Percentiles rank a stretch among this genome's conserved stretches.
phyloP scores from a whole-genome alignment of 2,329 filamentous ascomycete species.

The Penicillium sp. region DNA sequence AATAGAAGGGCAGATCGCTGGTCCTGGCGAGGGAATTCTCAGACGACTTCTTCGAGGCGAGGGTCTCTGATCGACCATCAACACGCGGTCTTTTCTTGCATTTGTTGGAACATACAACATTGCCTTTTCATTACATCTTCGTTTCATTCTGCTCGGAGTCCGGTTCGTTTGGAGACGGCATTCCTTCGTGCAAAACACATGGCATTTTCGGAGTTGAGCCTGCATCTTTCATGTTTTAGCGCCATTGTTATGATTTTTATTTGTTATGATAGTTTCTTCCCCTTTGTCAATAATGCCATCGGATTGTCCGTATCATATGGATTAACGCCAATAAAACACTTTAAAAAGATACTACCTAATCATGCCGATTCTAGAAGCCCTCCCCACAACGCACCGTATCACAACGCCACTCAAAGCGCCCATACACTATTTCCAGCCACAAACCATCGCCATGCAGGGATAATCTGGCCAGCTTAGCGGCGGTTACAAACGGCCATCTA shows the following conservation, averaged over 20 bases:
- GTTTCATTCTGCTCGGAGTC: slow-evolving; percentile 15
- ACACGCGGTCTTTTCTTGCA: too few relatives aligned
- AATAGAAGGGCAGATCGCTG: slow-evolving; percentile 69
- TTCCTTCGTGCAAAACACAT: slow-evolving; percentile 11
- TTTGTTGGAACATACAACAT: too few relatives aligned
- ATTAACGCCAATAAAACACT: too few relatives aligned
- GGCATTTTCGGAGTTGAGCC: slow-evolving; percentile 20
- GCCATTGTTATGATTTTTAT: slow-evolving; percentile 10
- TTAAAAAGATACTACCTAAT: too few relatives aligned
- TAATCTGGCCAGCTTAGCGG: slow-evolving; percentile 10
- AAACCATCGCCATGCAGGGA: neutral
- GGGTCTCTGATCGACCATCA: slow-evolving; percentile 40
- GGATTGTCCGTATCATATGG: too few relatives aligned
- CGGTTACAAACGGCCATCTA: slow-evolving; percentile 15
- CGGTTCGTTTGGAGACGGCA: too few relatives aligned
- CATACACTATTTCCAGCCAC: neutral
- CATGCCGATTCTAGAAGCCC: too few relatives aligned
- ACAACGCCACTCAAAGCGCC: neutral
- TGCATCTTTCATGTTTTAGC: slow-evolving; percentile 14
- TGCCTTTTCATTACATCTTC: neutral
- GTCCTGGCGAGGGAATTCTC: slow-evolving; percentile 55
- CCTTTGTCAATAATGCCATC: too few relatives aligned
- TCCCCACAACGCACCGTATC: too few relatives aligned
- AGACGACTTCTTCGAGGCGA: slow-evolving; percentile 44
- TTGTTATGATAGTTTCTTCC: too few relatives aligned